phyloP scores from a whole-genome alignment of 805 yeast genomes.

The Candida hispaniensis region DNA sequence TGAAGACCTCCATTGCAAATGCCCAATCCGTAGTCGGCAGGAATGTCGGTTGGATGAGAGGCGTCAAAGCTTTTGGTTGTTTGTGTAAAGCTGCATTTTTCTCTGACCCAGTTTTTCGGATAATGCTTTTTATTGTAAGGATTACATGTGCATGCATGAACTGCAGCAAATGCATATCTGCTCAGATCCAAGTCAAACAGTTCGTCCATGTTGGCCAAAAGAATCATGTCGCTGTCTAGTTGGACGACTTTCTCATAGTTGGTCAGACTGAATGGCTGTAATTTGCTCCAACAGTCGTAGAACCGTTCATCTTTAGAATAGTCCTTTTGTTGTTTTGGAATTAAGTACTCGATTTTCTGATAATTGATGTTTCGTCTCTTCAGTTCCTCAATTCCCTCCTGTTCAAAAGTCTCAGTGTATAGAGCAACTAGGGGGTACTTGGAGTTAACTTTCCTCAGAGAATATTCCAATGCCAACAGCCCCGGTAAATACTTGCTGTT shows the following conservation, averaged over 20 bases:
- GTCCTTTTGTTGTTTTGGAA: slow-evolving; percentile 37
- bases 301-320: slow-evolving; percentile 43
- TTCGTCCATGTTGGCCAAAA: slow-evolving; percentile 48
- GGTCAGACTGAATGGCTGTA: slow-evolving; percentile 42
- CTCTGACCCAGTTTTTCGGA: slow-evolving; percentile 42
- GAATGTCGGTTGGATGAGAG: slow-evolving; percentile 35
- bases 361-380: slow-evolving; percentile 35
- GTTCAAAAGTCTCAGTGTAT: slow-evolving; percentile 39
- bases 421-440: slow-evolving; percentile 43
- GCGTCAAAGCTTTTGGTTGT: slow-evolving; percentile 23
- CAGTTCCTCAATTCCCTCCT: slow-evolving; percentile 35
- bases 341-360: slow-evolving; percentile 33
- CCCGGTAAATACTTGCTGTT: slow-evolving; percentile 43
- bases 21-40: slow-evolving; percentile 31
- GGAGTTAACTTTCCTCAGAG: slow-evolving; percentile 36
- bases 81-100: slow-evolving; percentile 42
- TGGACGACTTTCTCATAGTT: slow-evolving; percentile 46
- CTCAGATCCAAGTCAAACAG: slow-evolving; percentile 38
- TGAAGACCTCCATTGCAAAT: slow-evolving; percentile 53
- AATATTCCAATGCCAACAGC: slow-evolving; percentile 39
- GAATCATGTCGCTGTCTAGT: slow-evolving; percentile 52
- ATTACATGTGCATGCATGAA: slow-evolving; percentile 54
- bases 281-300: slow-evolving; percentile 52
- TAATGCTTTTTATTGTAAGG: slow-evolving; percentile 44
- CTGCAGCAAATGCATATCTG: slow-evolving; percentile 40